Conservation (phyloP, 345 rosid genomes). For the Barbarea vulgaris region DNA sequence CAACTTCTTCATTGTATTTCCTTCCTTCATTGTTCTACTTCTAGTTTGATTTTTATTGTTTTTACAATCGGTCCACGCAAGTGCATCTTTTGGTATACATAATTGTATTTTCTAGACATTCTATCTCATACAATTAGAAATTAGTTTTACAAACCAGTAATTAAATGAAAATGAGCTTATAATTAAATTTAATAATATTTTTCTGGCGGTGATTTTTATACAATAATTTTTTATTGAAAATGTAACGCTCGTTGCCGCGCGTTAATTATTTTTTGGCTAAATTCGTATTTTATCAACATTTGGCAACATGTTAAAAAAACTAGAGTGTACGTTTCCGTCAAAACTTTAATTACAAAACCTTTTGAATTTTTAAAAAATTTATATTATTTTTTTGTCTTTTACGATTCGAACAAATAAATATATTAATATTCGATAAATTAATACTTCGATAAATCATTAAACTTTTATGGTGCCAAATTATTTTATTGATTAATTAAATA, state of each 20-base stretch:
- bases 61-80: not conserved
- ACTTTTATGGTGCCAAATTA: not conserved
- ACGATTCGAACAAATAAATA: not conserved
- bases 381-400: not conserved
- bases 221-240: not conserved
- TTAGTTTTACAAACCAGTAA: not conserved
- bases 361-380: too few species aligned
- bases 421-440: too few species aligned
- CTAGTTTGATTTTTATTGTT: not conserved
- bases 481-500: too few species aligned
- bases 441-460: too few species aligned
- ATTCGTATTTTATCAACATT: not conserved
- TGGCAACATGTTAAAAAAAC: not conserved
- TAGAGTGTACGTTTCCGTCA: not conserved
- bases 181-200: not conserved
- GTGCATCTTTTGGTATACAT: not conserved
- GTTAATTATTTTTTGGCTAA: not conserved
- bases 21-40: conserved; percentile 25
- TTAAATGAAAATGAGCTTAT: not conserved
- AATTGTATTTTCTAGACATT: not conserved
- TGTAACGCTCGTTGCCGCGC: conserved; percentile 20
- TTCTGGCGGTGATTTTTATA: conserved; percentile 11
- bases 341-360: not conserved
- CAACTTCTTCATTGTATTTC: conserved; percentile 32
- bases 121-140: not conserved